Evolutionary conservation across 768 basidiomycete genomes (phyloP).

Genomic region (Russula sp.): DNA sequence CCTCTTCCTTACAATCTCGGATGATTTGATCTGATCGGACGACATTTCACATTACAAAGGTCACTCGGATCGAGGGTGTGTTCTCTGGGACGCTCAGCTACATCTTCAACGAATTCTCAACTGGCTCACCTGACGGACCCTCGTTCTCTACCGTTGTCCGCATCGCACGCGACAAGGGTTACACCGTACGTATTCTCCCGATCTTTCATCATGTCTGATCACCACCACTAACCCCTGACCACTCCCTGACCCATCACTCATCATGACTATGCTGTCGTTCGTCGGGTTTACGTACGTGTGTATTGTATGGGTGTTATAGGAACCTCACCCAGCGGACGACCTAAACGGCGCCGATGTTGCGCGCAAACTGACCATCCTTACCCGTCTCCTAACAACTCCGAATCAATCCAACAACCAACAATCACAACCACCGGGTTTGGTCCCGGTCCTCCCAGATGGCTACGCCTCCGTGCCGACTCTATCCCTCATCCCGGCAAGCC

Average conservation of each 20-base stretch:
- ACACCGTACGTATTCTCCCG: conserved; percentile 56
- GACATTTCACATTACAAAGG: conserved; percentile 32
- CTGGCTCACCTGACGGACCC: conserved; percentile 57
- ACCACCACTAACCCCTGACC: neutral
- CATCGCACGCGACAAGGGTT: conserved; percentile 85
- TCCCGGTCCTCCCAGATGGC: conserved; percentile 50
- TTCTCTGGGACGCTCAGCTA: conserved; percentile 97
- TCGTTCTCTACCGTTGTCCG: conserved; percentile 86
- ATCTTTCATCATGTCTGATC: neutral
- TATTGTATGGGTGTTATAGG: conserved; percentile 38
- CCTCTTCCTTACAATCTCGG: neutral
- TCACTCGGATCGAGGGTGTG: conserved; percentile 92
- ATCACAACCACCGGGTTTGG: no score
- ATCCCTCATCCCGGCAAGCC: conserved; percentile 76
- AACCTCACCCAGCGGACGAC: conserved; percentile 96
- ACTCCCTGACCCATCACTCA: neutral
- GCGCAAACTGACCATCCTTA: conserved; percentile 92
- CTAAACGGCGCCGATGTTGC: conserved; percentile 96
- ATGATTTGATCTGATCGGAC: neutral
- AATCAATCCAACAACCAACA: conserved; percentile 21
- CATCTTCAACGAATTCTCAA: conserved; percentile 96
- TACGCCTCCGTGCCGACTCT: conserved; percentile 74
- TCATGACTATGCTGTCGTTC: neutral
- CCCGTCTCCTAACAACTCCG: conserved; percentile 60
- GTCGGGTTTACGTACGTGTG: no score